Conservation (phyloP, 192 early-diverging fungal species). For the Coemansia biformis region DNA sequence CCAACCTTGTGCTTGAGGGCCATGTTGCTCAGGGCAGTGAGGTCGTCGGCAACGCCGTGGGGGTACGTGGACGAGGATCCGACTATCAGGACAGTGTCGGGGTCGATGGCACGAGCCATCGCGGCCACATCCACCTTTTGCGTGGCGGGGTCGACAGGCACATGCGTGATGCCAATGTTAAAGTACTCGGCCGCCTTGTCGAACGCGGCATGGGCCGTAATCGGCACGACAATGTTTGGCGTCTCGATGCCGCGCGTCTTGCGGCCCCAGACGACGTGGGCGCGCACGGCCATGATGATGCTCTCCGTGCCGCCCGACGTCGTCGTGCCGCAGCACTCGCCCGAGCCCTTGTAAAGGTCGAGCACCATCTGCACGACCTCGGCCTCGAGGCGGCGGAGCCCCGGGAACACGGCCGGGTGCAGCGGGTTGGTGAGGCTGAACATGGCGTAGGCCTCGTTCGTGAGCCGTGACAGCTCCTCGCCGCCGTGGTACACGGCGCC, state of each 20-base stretch:
- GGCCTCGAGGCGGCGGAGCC: conserved; percentile 91
- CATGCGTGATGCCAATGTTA: conserved; percentile 76
- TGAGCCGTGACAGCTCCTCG: conserved; percentile 66
- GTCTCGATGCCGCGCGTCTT: conserved; percentile 71
- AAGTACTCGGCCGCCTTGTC: conserved; percentile 94
- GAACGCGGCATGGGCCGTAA: conserved; percentile 93
- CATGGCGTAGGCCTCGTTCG: conserved; percentile 74
- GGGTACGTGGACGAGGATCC: conserved; percentile 92
- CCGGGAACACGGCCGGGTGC: conserved; percentile 94
- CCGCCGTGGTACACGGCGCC: conserved; percentile 94
- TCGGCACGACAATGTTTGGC: conserved; percentile 90
- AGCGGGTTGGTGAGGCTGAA: conserved; percentile 85
- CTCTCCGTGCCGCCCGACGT: conserved; percentile 94
- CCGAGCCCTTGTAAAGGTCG: conserved; percentile 74
- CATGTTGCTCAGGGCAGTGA: conserved; percentile 68
- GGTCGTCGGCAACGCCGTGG: conserved; percentile 90
- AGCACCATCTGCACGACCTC: conserved; percentile 92
- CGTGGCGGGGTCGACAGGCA: conserved; percentile 75
- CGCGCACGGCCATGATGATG: conserved; percentile 90
- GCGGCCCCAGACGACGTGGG: conserved; percentile 84
- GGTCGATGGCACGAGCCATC: conserved; percentile 75
- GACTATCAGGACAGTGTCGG: conserved; percentile 86
- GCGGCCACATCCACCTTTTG: conserved; percentile 71
- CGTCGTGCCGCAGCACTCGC: conserved; percentile 72
- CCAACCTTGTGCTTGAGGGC: conserved; percentile 79